Base-by-base conservation (phyloP, 306 rosid species). In the Gillenia trifoliata region DNA sequence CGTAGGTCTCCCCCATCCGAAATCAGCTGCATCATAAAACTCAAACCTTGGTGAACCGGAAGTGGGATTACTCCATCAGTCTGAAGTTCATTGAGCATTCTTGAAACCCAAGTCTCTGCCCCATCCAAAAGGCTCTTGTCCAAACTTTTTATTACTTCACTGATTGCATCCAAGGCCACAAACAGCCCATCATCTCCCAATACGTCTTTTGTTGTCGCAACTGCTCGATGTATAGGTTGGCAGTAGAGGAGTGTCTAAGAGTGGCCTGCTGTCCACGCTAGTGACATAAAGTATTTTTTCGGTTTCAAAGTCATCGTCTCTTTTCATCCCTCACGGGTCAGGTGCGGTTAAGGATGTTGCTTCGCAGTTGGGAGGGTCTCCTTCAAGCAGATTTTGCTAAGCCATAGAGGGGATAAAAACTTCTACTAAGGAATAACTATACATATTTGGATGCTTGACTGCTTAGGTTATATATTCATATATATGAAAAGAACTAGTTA, bases 41-140 rank as follows among this genome's bases (percentile, higher is more conserved):
- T 74, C 81, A 31, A 87, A 81, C 41, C 64, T 13, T 11, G 78
- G 73, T 2, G 87, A 87, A 6, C 91, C 87, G 0, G 78, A 73
- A 17, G 38, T 25, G 1, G 64, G 6, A 68, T 22, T 0, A 15
- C 0, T 9, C 54, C 47, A 0, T 8, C 40, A 7, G 3, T 38
- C 41, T 38, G 41, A 10, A 2, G 41, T 38, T 10, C 8, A 38
- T 38, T 38, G 41, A 49, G 30, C 19, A 75, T 45, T 6, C 23
- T 23, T 20, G 77, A 74, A n/a, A 57, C 72, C 71, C 64, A 77
- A 9, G 29, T 23, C 59, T 84, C 85, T 8, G 68, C 65, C 63
- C 79, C 79, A 1, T 68, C 55, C 26, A 72, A 36, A 55, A 40
- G 26, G 1, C 40, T 81, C 5, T 61, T 73, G 3, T 75, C 78